A percentile compares a stretch with the other conserved stretches of the same genome.
phyloP scores from a whole-genome alignment of 768 basidiomycete genomes.

The Russula sp. region DNA sequence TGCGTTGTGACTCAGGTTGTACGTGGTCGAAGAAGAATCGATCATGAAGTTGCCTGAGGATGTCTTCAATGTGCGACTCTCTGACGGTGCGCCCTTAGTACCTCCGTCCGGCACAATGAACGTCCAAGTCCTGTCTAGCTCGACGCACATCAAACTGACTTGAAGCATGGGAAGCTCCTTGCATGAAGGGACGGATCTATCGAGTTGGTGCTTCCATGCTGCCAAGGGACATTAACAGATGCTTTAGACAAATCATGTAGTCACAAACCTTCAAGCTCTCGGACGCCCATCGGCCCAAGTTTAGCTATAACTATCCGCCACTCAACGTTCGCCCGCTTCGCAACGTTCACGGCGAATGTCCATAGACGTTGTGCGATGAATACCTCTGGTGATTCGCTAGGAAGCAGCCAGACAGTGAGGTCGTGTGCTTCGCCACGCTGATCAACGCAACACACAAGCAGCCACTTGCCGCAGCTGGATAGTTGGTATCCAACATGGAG shows the following conservation, averaged over 20 bases:
- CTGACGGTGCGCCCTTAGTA: slow-evolving; percentile 23
- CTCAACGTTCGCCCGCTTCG: slow-evolving; percentile 60
- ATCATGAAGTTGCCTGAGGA: slow-evolving; percentile 31
- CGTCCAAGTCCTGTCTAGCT: slow-evolving; percentile 52
- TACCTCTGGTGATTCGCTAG: slow-evolving; percentile 40
- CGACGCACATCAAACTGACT: slow-evolving; percentile 53
- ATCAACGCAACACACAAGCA: slow-evolving; percentile 67
- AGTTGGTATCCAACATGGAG: slow-evolving; percentile 72
- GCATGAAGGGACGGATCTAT: slow-evolving; percentile 32
- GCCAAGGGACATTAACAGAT: slow-evolving; percentile 2
- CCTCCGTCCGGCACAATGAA: slow-evolving; percentile 35
- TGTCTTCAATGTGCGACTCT: slow-evolving; percentile 29
- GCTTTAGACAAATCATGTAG: not conserved
- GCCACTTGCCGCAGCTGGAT: slow-evolving; percentile 66
- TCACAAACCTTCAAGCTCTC: slow-evolving; percentile 58
- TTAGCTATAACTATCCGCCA: slow-evolving; percentile 75
- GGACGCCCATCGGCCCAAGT: slow-evolving; percentile 48
- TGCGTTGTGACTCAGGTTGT: slow-evolving; percentile 11
- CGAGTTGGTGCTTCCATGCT: slow-evolving; percentile 63
- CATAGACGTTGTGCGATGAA: slow-evolving; percentile 57
- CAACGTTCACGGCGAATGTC: slow-evolving; percentile 58
- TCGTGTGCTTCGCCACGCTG: slow-evolving; percentile 73
- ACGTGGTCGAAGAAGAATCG: slow-evolving; percentile 33
- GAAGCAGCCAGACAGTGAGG: slow-evolving; percentile 57
- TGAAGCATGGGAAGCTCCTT: slow-evolving; percentile 46